Conservation (phyloP, 345 rosid species). For the Hirschfeldia incana region DNA sequence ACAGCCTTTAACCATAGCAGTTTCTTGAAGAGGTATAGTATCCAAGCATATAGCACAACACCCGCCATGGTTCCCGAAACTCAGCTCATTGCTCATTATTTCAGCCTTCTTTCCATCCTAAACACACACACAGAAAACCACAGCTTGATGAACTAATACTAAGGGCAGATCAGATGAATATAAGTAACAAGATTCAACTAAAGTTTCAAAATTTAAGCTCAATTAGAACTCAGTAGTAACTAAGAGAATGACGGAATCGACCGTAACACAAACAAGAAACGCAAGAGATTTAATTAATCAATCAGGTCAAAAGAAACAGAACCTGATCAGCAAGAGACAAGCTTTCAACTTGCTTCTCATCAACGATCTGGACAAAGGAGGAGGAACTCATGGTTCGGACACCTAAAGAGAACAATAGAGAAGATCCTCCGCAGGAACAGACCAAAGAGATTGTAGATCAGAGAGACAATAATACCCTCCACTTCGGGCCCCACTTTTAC, state of each 20-base stretch:
- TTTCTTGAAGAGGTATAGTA: slow-evolving; percentile 77
- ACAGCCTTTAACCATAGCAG: slow-evolving; percentile 91
- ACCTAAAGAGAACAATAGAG: neutral
- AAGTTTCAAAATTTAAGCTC: neutral
- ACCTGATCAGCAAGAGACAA: neutral
- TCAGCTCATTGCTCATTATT: slow-evolving; percentile 34
- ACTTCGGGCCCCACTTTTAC: neutral
- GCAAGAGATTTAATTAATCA: neutral
- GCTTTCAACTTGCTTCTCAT: neutral
- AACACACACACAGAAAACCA: slow-evolving; percentile 2
- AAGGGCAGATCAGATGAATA: neutral
- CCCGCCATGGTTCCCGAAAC: slow-evolving; percentile 67
- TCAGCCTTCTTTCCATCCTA: slow-evolving; percentile 49
- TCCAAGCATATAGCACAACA: slow-evolving; percentile 87
- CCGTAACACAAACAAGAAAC: neutral
- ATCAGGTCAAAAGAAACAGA: neutral
- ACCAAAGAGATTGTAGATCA: neutral
- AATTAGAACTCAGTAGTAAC: neutral
- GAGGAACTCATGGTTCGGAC: neutral
- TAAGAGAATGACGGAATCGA: neutral
- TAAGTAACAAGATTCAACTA: neutral
- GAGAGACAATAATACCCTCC: neutral
- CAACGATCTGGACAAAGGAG: neutral
- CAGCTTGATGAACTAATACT: neutral
- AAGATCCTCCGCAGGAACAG: neutral